These are phyloP conservation scores for Penicillium atrosanguineum DNA, from an alignment of 495 filamentous ascomycete species.

Conservation along the genomic window DNA sequence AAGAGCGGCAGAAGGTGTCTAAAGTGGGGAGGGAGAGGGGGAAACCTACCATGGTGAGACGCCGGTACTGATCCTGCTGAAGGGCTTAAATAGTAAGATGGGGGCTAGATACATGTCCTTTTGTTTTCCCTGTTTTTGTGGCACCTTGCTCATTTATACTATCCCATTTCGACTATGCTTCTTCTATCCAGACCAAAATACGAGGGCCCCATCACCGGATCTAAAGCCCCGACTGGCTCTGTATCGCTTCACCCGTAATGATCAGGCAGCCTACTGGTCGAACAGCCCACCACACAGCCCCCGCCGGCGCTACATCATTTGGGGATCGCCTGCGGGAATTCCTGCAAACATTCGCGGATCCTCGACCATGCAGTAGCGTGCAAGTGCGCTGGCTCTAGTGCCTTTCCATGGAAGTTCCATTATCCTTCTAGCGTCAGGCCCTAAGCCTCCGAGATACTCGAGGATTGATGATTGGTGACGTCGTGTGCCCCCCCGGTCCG, in stretches of 20 bases:
- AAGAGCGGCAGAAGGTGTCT: slow-evolving; percentile 11
- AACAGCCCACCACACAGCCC: slow-evolving; percentile 7
- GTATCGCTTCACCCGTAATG: not conserved
- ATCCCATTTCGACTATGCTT: not conserved
- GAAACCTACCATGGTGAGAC: slow-evolving; percentile 25
- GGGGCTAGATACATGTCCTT: not conserved
- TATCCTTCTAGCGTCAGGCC: slow-evolving; percentile 19
- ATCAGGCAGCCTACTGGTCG: not conserved
- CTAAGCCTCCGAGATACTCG: not conserved
- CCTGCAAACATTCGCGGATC: slow-evolving; percentile 21
- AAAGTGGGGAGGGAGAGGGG: not conserved
- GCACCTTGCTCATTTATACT: not conserved
- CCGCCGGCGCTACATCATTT: slow-evolving; percentile 11
- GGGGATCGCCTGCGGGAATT: slow-evolving; percentile 24
- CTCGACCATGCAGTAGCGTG: slow-evolving; percentile 16
- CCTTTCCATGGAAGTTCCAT: slow-evolving; percentile 16
- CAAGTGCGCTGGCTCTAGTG: not conserved
- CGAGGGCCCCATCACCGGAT: not conserved
- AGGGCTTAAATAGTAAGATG: not conserved
- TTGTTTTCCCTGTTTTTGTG: not conserved
- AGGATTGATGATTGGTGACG: slow-evolving; percentile 3
- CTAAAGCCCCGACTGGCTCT: not conserved
- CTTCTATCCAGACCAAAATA: not conserved
- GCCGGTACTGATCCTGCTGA: slow-evolving; percentile 18
- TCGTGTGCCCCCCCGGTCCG: not conserved